Conservation (phyloP, 2,329 filamentous ascomycete species). For the Fusarium tanahbumbuense region DNA sequence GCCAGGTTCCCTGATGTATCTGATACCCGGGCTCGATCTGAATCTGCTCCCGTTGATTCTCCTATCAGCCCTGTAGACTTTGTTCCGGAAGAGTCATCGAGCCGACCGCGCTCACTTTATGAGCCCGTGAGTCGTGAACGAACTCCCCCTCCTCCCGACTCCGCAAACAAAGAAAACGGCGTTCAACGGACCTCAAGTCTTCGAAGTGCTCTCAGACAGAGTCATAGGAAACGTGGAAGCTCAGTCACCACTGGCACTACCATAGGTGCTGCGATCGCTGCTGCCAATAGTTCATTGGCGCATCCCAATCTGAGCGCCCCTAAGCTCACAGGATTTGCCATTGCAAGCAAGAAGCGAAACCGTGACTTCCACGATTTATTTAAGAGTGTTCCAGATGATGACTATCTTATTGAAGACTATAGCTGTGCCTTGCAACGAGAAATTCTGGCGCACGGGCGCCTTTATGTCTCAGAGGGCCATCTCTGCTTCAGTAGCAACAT, state of each 20-base stretch:
- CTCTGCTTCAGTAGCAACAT: conserved; percentile 99
- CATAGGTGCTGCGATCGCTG: conserved; percentile 77
- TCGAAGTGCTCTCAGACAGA: conserved; percentile 66
- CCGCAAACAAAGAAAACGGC: conserved; percentile 68
- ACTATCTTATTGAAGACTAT: conserved; percentile 98
- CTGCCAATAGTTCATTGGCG: conserved; percentile 76
- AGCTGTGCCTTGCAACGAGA: conserved; percentile 96
- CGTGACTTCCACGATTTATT: conserved; percentile 94
- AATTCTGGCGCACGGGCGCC: conserved; percentile 90
- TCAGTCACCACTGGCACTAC: conserved; percentile 75
- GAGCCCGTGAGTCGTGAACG: conserved; percentile 66
- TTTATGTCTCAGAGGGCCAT: conserved; percentile 97
- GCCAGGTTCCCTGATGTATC: conserved; percentile 64
- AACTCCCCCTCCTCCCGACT: conserved; percentile 72
- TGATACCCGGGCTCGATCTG: conserved; percentile 64
- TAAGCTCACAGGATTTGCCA: conserved; percentile 92
- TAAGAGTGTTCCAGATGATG: conserved; percentile 96
- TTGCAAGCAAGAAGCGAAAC: conserved; percentile 95
- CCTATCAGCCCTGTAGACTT: conserved; percentile 45
- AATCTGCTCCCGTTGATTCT: conserved; percentile 67
- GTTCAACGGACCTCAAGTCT: conserved; percentile 75
- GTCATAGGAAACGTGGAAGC: conserved; percentile 82
- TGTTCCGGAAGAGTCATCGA: conserved; percentile 51
- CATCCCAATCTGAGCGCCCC: conserved; percentile 72
- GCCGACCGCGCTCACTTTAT: conserved; percentile 62